A percentile compares a stretch with the other conserved stretches of the same genome.
Conservation (phyloP, 2,329 filamentous ascomycete species). For the Immersiporthe knoxdaviesiana region DNA sequence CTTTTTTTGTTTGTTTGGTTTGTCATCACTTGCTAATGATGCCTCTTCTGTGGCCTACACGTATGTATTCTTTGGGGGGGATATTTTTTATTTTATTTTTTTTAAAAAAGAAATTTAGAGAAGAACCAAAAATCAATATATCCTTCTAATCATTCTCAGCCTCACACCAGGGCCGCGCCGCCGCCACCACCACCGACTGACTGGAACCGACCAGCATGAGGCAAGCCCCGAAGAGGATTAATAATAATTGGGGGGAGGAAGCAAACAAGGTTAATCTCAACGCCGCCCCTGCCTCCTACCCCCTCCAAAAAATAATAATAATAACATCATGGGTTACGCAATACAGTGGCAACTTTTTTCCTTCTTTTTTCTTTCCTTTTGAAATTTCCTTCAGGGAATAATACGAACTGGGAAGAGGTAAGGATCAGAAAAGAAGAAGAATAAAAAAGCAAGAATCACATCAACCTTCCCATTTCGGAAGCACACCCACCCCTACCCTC, state of each 20-base stretch:
- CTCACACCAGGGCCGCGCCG: not conserved
- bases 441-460: not conserved
- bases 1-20: no score
- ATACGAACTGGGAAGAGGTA: constrained; percentile 2
- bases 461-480: constrained; percentile 17
- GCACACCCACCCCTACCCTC: no score
- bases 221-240: not conserved
- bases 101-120: not conserved
- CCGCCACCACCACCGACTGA: not conserved
- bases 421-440: not conserved
- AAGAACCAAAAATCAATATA: not conserved
- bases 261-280: not conserved
- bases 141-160: not conserved
- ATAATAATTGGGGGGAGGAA: not conserved
- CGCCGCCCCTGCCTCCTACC: not conserved
- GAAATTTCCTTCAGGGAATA: not conserved
- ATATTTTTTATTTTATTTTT: no score
- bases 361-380: not conserved
- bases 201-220: not conserved
- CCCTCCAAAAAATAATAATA: not conserved
- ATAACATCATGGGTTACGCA: not conserved
- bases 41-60: no score
- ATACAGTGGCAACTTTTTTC: constrained; percentile 10
- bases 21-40: no score
- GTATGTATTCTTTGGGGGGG: not conserved